Percentiles rank a stretch among this genome's conserved stretches.
Conservation (phyloP, 768 basidiomycete species). For the Suillus subluteus region DNA sequence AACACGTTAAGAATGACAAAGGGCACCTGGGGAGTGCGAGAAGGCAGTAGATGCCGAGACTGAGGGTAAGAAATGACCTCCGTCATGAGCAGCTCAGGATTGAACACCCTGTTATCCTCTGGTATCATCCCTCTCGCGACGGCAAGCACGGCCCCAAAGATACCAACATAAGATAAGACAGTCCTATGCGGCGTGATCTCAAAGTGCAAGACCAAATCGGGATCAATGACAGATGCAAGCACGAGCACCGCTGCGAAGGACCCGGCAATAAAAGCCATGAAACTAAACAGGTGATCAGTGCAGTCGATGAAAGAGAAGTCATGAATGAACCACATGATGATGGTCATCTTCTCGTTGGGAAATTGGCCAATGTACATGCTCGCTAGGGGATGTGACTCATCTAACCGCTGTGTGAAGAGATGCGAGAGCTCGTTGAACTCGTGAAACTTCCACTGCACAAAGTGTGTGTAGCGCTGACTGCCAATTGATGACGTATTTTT, state of each 20-base stretch:
- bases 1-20: too few species aligned
- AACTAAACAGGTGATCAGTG: slow-evolving; percentile 49
- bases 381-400: slow-evolving; percentile 87
- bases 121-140: slow-evolving; percentile 95
- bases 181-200: slow-evolving; percentile 94
- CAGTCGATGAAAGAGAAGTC: background rate
- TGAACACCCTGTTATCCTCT: slow-evolving; percentile 91
- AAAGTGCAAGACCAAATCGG: slow-evolving; percentile 90
- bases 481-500: slow-evolving; percentile 97
- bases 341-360: slow-evolving; percentile 90
- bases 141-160: slow-evolving; percentile 88
- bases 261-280: slow-evolving; percentile 94
- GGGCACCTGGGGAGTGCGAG: too few species aligned
- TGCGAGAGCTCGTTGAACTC: slow-evolving; percentile 99
- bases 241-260: slow-evolving; percentile 96
- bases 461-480: slow-evolving; percentile 89
- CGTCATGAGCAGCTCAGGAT: slow-evolving; percentile 90
- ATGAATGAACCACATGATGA: slow-evolving; percentile 79
- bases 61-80: slow-evolving; percentile 82
- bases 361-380: slow-evolving; percentile 98
- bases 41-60: too few species aligned
- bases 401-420: slow-evolving; percentile 82
- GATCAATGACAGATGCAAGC: slow-evolving; percentile 89
- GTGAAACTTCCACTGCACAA: slow-evolving; percentile 97
- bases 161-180: slow-evolving; percentile 87